Conservation (phyloP, 441 rosid species). For the Melastoma candidum region DNA sequence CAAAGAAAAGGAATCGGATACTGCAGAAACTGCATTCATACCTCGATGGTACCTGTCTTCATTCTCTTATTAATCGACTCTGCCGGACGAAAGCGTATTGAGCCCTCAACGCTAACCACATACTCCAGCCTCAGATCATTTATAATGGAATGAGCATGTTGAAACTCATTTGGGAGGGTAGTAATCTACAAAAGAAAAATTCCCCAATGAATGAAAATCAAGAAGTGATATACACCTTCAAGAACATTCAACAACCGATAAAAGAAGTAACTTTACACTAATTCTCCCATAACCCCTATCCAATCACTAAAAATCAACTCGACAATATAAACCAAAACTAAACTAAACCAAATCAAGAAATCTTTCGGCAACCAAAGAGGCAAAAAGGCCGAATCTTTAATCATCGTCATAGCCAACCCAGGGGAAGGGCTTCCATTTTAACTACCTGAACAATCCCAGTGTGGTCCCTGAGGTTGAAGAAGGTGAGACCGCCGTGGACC, state of each 20-base stretch:
- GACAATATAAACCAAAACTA: neutral
- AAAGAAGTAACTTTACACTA: neutral
- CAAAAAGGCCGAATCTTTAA: neutral
- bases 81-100: conserved; percentile 59
- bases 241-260: neutral
- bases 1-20: neutral
- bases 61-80: conserved; percentile 79
- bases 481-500: conserved; percentile 83
- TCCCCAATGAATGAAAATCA: conserved; percentile 3
- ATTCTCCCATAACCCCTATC: neutral
- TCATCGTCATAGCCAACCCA: neutral
- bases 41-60: conserved; percentile 88
- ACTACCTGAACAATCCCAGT: conserved; percentile 84
- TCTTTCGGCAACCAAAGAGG: neutral
- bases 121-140: conserved; percentile 81
- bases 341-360: neutral
- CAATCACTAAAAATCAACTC: neutral
- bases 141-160: conserved; percentile 62
- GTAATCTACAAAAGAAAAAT: conserved; percentile 29
- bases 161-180: conserved; percentile 74
- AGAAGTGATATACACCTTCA: neutral
- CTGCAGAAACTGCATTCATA: conserved; percentile 10
- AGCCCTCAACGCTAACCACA: conserved; percentile 75
- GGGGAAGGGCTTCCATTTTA: neutral
- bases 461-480: conserved; percentile 92